Percentiles rank a stretch among this genome's conserved stretches.
These are phyloP conservation scores for Phytophthora colocasiae DNA, from an alignment of 352 stramenopile species.

Conservation along the genomic window DNA sequence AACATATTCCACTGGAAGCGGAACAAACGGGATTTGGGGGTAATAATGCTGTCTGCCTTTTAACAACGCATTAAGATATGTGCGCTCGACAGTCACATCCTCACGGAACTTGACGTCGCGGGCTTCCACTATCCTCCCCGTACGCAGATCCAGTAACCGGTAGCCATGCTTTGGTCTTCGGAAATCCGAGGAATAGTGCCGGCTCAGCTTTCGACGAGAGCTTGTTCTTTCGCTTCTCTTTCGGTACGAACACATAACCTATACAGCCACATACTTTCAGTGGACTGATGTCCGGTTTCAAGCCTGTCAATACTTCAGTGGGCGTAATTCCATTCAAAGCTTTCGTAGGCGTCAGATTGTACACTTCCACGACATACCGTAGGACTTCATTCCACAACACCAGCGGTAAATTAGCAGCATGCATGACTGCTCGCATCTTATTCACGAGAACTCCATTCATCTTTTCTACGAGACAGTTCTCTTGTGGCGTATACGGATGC, in stretches of 20 bases:
- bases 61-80: slow-evolving; percentile 10
- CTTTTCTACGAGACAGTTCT: no score
- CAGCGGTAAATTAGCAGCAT: neutral
- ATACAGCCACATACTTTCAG: no score
- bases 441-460: no score
- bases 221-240: no score
- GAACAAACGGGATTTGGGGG: slow-evolving; percentile 11
- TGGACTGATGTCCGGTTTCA: no score
- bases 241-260: no score
- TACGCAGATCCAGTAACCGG: no score
- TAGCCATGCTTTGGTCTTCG: no score
- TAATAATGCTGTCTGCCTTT: slow-evolving; percentile 13
- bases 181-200: no score
- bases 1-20: slow-evolving; percentile 12
- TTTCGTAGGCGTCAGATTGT: neutral
- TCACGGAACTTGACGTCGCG: slow-evolving; percentile 12
- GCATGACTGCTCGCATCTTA: neutral
- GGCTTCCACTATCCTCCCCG: slow-evolving; percentile 3
- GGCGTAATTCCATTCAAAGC: slow-evolving; percentile 2
- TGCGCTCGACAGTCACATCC: slow-evolving; percentile 12
- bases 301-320: neutral
- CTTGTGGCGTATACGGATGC: no score
- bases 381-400: neutral
- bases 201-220: no score
- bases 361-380: slow-evolving; percentile 1